Base-by-base conservation (phyloP, 164 flowering plant species). In the Stephania yunnanensis region DNA sequence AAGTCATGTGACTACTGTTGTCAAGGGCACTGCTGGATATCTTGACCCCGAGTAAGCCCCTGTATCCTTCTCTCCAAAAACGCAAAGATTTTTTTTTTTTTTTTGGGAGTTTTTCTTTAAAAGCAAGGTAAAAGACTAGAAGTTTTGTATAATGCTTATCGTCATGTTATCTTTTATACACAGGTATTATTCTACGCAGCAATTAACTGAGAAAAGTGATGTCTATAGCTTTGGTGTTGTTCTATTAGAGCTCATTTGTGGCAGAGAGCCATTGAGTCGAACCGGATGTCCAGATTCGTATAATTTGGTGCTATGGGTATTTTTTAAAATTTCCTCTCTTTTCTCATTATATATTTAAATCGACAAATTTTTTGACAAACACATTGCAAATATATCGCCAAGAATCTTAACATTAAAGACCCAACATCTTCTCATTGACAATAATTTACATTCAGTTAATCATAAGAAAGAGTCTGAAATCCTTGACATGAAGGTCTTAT, bases 211-310 rank as follows among this genome's bases (percentile, higher is more conserved):
- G 83, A 93, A 93, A 81, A 93, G 98, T 73, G 98, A 93, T 48
- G 84, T 93, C 71, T 93, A 91, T 69, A 93, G 98, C 85, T 91
- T 93, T 74, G 98, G 98, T 5, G 96, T 93, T 73, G 96, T 93
- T 70, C 94, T 93, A 79, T 75, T 93, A 72, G 98, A 93, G 85
- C 91, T 93, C 77, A 91, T 93, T 71, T 93, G 96, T 83, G 98
- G 98, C 46, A 73, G 96, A 74, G 95, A 91, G 78, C 94, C 98
- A 42, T 80, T 93, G 78, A 86, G 81, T 74, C 98, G 82, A 76
- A 75, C 86, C 42, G 95, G 98, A 74, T 70, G 80, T 80, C 96
- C 96, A 71, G 98, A 91, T 82, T 82, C 96, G 48, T 91, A 86
- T 81, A 93, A 93, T 78, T 80, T 93, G 85, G 96, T 93, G 36